A percentile compares a stretch with the other conserved stretches of the same genome.
These are phyloP conservation scores for Flaveria trinervia DNA, from an alignment of 129 eudicot genomes.

Conservation along the genomic window DNA sequence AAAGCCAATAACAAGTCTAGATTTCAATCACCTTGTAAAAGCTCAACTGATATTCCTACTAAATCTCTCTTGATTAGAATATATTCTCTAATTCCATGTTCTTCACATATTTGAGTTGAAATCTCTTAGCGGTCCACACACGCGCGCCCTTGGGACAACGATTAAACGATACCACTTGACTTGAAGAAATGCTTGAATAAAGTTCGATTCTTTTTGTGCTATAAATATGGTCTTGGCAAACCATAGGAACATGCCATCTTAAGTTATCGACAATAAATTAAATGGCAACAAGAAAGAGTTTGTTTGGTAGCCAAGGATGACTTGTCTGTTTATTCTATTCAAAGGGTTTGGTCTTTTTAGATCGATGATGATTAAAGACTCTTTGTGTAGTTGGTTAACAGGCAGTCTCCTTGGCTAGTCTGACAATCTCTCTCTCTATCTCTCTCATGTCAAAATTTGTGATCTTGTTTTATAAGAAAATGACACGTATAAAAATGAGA, in stretches of 20 bases:
- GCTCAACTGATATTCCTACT: constrained; percentile 13
- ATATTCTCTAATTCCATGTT: constrained; percentile 9
- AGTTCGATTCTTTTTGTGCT: not conserved
- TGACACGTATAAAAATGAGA: not conserved
- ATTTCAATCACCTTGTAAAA: constrained; percentile 21
- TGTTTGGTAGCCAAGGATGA: constrained; percentile 73
- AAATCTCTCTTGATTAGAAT: constrained; percentile 4
- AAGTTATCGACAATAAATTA: not conserved
- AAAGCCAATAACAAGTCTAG: not conserved
- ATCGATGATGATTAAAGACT: not conserved
- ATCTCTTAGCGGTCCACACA: not conserved
- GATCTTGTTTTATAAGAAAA: constrained; percentile 22
- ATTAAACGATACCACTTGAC: constrained; percentile 13
- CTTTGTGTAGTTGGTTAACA: constrained; percentile 34
- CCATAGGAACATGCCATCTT: not conserved
- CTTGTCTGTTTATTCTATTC: constrained; percentile 51
- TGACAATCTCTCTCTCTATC: constrained; percentile 39
- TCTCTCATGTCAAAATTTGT: constrained; percentile 33
- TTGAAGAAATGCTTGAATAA: not conserved
- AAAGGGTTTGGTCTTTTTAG: constrained; percentile 10
- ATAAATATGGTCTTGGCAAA: not conserved
- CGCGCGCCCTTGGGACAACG: not conserved
- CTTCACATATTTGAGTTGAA: not conserved
- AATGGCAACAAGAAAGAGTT: constrained; percentile 27
- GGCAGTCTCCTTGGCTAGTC: constrained; percentile 61